Conservation (phyloP, 2,329 filamentous ascomycete species). For the Fusarium scirpi region DNA sequence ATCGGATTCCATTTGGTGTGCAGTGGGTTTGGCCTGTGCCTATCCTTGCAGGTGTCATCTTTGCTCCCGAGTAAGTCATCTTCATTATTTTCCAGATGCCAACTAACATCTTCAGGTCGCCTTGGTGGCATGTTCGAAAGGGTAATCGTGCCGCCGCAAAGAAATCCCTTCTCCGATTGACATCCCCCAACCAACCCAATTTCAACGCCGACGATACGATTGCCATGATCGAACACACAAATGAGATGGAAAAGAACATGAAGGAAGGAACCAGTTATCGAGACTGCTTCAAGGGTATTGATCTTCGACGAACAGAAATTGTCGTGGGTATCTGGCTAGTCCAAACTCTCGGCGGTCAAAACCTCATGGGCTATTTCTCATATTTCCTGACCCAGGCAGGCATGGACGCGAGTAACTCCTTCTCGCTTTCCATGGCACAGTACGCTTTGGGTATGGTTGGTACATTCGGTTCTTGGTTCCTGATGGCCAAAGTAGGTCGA, state of each 20-base stretch:
- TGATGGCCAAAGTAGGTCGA: conserved; percentile 63
- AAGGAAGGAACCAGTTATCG: conserved; percentile 59
- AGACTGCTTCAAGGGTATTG: conserved; percentile 65
- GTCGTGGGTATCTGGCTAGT: conserved; percentile 63
- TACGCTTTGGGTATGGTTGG: conserved; percentile 65
- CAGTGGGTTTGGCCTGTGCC: conserved; percentile 66
- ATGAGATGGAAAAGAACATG: conserved; percentile 60
- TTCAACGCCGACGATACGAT: conserved; percentile 62
- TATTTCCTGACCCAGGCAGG: conserved; percentile 62
- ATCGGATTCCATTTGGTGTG: conserved; percentile 62
- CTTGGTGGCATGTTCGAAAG: conserved; percentile 64
- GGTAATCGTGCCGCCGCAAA: conserved; percentile 56
- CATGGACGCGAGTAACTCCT: conserved; percentile 57
- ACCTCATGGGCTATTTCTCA: conserved; percentile 62
- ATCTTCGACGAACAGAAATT: conserved; percentile 66
- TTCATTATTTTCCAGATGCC: rapidly evolving
- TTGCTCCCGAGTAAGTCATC: conserved; percentile 60
- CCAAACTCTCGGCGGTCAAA: conserved; percentile 61
- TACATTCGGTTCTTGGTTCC: conserved; percentile 63
- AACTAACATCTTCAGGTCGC: conserved; percentile 52
- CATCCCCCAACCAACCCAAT: conserved; percentile 51
- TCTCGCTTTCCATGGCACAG: conserved; percentile 60
- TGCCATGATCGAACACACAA: conserved; percentile 67
- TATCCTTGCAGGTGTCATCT: conserved; percentile 57
- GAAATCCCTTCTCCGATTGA: conserved; percentile 57